Conservation (phyloP, 495 filamentous ascomycete genomes). For the Podospora anserina region DNA sequence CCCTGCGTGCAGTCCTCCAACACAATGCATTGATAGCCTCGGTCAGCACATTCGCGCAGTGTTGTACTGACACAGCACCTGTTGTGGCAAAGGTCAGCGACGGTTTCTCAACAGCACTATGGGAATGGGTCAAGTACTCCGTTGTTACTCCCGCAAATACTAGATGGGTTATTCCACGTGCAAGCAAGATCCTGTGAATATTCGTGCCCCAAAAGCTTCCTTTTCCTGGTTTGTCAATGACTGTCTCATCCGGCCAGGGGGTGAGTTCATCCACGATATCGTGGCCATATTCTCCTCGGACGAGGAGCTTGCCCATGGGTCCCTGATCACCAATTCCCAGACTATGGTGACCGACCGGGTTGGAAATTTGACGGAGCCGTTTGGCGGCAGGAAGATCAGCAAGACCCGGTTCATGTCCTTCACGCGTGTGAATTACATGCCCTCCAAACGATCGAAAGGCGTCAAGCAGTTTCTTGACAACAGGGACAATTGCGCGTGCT, state of each 20-base stretch:
- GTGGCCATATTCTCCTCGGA: conserved; percentile 62
- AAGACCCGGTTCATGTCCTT: conserved; percentile 51
- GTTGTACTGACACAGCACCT: conserved; percentile 63
- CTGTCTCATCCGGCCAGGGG: conserved; percentile 54
- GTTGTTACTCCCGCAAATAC: conserved; percentile 57
- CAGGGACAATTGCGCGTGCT: conserved; percentile 41
- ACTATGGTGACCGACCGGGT: conserved; percentile 41
- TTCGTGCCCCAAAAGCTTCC: conserved; percentile 65
- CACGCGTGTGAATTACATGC: conserved; percentile 67
- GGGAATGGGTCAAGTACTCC: conserved; percentile 28
- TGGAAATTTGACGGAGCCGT: conserved; percentile 42
- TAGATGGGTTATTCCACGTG: conserved; percentile 63
- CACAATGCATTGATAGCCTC: conserved; percentile 67
- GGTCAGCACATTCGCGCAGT: conserved; percentile 68
- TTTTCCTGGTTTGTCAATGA: conserved; percentile 67
- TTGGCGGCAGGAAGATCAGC: conserved; percentile 53
- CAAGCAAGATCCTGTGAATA: conserved; percentile 58
- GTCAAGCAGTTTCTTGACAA: conserved; percentile 48
- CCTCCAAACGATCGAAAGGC: conserved; percentile 57
- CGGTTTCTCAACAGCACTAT: too few species aligned
- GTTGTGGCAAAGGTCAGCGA: conserved; percentile 49
- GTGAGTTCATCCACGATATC: conserved; percentile 60
- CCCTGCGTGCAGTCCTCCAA: conserved; percentile 40
- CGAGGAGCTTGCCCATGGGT: conserved; percentile 57
- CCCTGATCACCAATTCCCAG: conserved; percentile 56